These are phyloP conservation scores for Primulina huaijiensis DNA, from an alignment of 257 asterid species.

Conservation along the genomic window DNA sequence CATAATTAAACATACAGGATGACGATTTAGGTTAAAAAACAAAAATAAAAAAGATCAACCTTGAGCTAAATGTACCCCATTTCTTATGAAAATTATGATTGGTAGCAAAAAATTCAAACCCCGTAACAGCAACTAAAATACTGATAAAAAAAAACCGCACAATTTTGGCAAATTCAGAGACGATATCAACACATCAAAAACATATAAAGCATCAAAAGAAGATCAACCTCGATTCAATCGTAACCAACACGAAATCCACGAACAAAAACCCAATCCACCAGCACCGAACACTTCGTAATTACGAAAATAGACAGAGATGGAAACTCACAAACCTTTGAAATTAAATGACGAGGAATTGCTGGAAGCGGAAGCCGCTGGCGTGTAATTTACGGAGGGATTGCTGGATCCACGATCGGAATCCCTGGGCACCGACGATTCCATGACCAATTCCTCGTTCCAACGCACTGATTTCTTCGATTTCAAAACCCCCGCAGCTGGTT, in stretches of 20 bases:
- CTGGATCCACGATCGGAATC: constrained; percentile 47
- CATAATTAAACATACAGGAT: neutral
- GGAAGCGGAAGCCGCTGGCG: constrained; percentile 42
- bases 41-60: neutral
- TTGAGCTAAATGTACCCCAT: neutral
- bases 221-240: constrained; percentile 29
- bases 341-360: constrained; percentile 51
- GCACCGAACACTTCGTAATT: too few relatives aligned
- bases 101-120: neutral
- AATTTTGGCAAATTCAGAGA: neutral
- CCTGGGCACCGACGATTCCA: constrained; percentile 56
- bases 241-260: constrained; percentile 28
- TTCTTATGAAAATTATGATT: too few relatives aligned
- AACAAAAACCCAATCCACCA: constrained; percentile 23
- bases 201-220: neutral
- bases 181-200: neutral
- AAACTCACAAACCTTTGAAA: constrained; percentile 44
- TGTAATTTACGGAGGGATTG: constrained; percentile 60
- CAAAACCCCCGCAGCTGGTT: constrained; percentile 31
- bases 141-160: neutral
- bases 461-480: constrained; percentile 74
- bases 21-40: neutral
- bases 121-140: neutral
- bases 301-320: neutral
- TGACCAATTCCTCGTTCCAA: constrained; percentile 77